Evolutionary conservation across 768 basidiomycete genomes (phyloP), one percentile per base, ranked within the genome.

Genomic region (Trametes meyenii): DNA sequence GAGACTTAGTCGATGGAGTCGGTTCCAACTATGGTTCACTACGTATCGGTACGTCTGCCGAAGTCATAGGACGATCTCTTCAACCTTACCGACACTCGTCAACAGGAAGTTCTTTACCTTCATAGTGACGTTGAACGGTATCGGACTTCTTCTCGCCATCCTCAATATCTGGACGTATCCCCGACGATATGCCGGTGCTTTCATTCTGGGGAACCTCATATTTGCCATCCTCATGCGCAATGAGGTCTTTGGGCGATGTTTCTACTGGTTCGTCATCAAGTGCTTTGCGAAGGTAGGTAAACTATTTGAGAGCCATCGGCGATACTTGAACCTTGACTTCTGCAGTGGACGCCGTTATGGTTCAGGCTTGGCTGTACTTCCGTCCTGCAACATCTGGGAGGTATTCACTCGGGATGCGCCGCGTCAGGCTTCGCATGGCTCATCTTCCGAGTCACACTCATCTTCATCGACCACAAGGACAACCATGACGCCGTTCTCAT

Each of bases 321-420:
- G 26, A 40, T 29, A 42, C 21, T 23, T 39, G 63, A 39, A 45
- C 26, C 29, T 42, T 14, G 21, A 29, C 29, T 13, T 50, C 21
- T 40, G 23, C 64, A 78, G 77, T 77, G 77, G 77, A 55, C 77
- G 8, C 77, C 77, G n/a, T 58, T 78, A 38, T 76, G 74, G 76
- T 76, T 75, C 65, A 71, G 77, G 12, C 66, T 78, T 1, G 69
- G 66, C 10, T 76, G 75, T 58, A 78, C 78, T 5, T 79, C 78
- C 0, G 55, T 70, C 14, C 61, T 73, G 26, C 73, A 79, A 63
- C 78, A 79, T 57, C 66, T 79, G 7, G 78, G 78, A 17, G 78
- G 78, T n/a, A 77, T 80, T 44, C 78, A 80, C 66, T 76, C 75
- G 2, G 78, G 78, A 12, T 80, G 78, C 63, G 77, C 76, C 8